Percentiles rank a stretch among this genome's conserved stretches.
Evolutionary conservation across 805 yeast species (phyloP).

Genomic region (Scheffersomyces lignosus): DNA sequence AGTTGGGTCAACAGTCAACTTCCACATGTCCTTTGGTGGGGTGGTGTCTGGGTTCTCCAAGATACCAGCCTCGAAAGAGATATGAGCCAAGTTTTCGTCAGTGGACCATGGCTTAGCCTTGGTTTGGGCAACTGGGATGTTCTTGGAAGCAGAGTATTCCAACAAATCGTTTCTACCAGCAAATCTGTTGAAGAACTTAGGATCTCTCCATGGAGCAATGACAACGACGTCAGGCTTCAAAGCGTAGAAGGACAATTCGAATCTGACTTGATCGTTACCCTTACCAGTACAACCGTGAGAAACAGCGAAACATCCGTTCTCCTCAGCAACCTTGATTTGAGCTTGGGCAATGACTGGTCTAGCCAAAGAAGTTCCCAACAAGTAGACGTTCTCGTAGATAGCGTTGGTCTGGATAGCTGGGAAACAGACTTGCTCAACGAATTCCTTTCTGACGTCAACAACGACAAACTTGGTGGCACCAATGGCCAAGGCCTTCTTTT

Average conservation of each 20-base stretch:
- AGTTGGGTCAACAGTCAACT: constrained; percentile 90
- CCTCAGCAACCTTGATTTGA: constrained; percentile 94
- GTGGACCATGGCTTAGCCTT: constrained; percentile 99
- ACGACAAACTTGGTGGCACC: constrained; percentile 96
- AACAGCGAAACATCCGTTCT: constrained; percentile 97
- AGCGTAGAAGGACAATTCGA: constrained; percentile 95
- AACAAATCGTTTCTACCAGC: constrained; percentile 97
- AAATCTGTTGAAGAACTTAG: constrained; percentile 88
- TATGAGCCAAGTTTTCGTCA: constrained; percentile 98
- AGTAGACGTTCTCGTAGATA: constrained; percentile 94
- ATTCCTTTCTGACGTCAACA: constrained; percentile 93
- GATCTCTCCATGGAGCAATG: constrained; percentile 99
- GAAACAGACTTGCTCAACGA: constrained; percentile 86
- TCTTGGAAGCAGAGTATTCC: constrained; percentile 89
- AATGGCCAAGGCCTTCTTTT: constrained; percentile 90
- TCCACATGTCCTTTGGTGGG: constrained; percentile 99
- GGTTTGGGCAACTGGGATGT: constrained; percentile 94
- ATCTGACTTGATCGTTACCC: constrained; percentile 99
- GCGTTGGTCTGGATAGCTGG: constrained; percentile 99
- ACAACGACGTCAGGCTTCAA: constrained; percentile 95
- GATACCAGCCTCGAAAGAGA: constrained; percentile 98
- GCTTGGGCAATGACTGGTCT: constrained; percentile 99
- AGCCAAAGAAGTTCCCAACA: constrained; percentile 96
- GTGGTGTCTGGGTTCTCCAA: constrained; percentile 98
- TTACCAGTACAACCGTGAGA: constrained; percentile 99